Evolutionary conservation across 106 monocot species (phyloP).

Genomic region (Platanthera zijinensis): DNA sequence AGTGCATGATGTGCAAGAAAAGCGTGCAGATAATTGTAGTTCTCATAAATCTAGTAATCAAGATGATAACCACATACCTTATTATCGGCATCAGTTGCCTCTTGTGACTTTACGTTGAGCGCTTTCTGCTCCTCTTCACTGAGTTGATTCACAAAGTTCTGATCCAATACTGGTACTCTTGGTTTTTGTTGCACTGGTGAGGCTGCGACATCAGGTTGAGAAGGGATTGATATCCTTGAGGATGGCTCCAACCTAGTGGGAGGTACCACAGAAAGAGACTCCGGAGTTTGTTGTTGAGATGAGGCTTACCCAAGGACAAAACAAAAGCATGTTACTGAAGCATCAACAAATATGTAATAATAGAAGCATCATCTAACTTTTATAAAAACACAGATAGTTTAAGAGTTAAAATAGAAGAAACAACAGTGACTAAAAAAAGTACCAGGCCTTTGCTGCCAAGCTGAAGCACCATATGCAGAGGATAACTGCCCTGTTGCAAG

Average conservation of each 20-base stretch:
- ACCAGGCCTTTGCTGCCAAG: constrained; percentile 69
- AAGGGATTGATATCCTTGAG: constrained; percentile 30
- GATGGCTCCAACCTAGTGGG: constrained; percentile 41
- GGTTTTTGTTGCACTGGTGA: constrained; percentile 34
- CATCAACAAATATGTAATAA: neutral
- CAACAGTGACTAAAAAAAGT: constrained; percentile 3
- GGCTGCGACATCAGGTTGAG: constrained; percentile 23
- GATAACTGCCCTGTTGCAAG: constrained; percentile 58
- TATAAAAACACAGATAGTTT: neutral
- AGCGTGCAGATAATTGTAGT: neutral
- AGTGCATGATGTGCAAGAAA: neutral
- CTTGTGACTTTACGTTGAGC: constrained; percentile 26
- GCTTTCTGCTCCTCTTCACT: constrained; percentile 32
- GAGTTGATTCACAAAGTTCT: constrained; percentile 29
- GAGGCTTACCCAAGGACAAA: constrained; percentile 28
- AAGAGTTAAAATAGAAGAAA: constrained; percentile 4
- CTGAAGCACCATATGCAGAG: constrained; percentile 31
- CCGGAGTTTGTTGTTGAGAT: constrained; percentile 41
- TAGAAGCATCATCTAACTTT: neutral
- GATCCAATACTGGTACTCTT: constrained; percentile 28
- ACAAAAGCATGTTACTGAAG: neutral
- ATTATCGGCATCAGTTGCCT: constrained; percentile 33
- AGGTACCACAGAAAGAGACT: constrained; percentile 29
- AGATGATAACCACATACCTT: constrained; percentile 25
- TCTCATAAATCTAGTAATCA: neutral